Evolutionary conservation across 169 alveolate species (phyloP).

Genomic region (Sarcocystis neurona): DNA sequence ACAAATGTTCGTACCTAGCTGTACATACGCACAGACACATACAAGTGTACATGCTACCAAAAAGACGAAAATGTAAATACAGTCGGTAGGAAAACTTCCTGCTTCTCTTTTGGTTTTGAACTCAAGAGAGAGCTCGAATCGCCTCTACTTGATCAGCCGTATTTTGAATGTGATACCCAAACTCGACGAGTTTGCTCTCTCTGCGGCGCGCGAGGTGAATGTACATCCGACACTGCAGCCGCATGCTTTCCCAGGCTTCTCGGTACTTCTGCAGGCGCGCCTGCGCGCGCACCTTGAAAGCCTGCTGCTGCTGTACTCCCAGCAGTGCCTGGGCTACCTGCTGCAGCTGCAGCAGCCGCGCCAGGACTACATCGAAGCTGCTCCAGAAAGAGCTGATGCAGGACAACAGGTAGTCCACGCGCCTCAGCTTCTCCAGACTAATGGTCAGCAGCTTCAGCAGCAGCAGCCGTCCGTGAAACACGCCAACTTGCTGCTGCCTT

Average conservation of each 20-base stretch:
- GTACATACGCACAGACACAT: slow-evolving; percentile 12
- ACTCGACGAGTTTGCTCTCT: slow-evolving; percentile 13
- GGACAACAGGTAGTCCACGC: slow-evolving; percentile 7
- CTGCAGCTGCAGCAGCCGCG: slow-evolving; percentile 48
- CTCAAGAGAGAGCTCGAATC: slow-evolving; percentile 30
- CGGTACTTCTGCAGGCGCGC: slow-evolving; percentile 2
- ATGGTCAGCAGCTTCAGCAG: slow-evolving; percentile 16
- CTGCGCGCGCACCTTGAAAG: not conserved
- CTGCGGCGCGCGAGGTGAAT: slow-evolving; percentile 16
- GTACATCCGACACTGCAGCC: slow-evolving; percentile 36
- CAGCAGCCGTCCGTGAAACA: not conserved
- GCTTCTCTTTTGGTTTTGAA: too few relatives aligned
- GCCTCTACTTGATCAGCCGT: slow-evolving; percentile 49
- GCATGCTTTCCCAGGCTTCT: slow-evolving; percentile 20
- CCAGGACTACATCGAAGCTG: slow-evolving; percentile 29
- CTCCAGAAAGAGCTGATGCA: slow-evolving; percentile 32
- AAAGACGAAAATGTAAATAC: too few relatives aligned
- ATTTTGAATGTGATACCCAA: slow-evolving; percentile 2
- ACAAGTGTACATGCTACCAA: not conserved
- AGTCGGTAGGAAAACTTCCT: too few relatives aligned
- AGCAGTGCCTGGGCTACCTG: slow-evolving; percentile 28
- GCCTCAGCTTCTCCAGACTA: slow-evolving; percentile 39
- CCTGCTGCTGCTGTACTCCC: not conserved
- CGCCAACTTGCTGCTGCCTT: not conserved
- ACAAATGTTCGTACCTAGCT: not conserved